Percentiles rank a stretch among this genome's conserved stretches.
Evolutionary conservation across 768 basidiomycete genomes (phyloP).

Genomic region (Mycena olivaceomarginata): DNA sequence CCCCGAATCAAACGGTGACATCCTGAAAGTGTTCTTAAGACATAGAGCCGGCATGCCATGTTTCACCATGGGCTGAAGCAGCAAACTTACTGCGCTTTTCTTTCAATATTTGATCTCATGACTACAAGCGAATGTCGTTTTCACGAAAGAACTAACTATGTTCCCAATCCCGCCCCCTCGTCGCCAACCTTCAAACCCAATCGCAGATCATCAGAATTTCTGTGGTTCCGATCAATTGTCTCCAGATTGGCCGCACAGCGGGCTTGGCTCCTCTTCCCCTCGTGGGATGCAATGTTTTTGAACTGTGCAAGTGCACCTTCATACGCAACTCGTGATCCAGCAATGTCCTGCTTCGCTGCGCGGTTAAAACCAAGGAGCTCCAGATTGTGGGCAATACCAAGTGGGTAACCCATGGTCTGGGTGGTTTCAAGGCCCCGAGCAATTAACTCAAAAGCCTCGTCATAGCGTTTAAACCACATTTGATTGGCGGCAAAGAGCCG

Average conservation of each 20-base stretch:
- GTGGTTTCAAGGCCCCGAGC: background rate
- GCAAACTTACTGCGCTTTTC: too few relatives aligned
- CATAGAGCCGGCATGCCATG: too few relatives aligned
- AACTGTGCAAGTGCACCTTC: conserved; percentile 31
- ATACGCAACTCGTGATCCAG: conserved; percentile 22
- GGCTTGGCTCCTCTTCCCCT: background rate
- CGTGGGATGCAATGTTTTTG: background rate
- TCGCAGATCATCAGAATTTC: background rate
- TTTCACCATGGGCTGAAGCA: too few relatives aligned
- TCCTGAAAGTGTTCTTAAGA: too few relatives aligned
- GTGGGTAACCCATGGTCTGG: background rate
- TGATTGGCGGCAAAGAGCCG: background rate
- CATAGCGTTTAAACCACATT: background rate
- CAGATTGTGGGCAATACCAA: conserved; percentile 33
- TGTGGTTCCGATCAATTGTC: background rate
- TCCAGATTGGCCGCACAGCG: background rate
- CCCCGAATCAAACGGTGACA: too few relatives aligned
- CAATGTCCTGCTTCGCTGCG: conserved; percentile 20
- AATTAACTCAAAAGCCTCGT: background rate
- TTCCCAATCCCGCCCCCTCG: conserved; percentile 3
- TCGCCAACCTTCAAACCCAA: conserved; percentile 1
- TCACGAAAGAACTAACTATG: conserved; percentile 5
- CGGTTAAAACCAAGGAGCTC: conserved; percentile 34
- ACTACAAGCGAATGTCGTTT: conserved; percentile 9
- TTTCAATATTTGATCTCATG: too few relatives aligned